A percentile compares a stretch with the other conserved stretches of the same genome.
phyloP scores from a whole-genome alignment of 1,284 basidiomycete genomes.

The Naganishia liquefaciens region DNA sequence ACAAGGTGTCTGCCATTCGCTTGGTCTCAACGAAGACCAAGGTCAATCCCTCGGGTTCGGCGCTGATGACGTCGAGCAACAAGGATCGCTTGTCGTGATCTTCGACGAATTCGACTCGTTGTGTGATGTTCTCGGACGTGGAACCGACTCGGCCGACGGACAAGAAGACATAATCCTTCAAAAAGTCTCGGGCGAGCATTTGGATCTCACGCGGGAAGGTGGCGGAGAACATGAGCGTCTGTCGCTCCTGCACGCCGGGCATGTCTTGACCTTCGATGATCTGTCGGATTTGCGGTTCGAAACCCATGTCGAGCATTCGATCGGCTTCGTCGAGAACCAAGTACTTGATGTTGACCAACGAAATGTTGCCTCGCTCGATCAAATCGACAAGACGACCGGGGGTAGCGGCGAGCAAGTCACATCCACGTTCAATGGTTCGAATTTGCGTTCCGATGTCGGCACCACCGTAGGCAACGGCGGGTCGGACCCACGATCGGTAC shows the following conservation, averaged over 20 bases:
- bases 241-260: slow-evolving; percentile 86
- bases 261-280: slow-evolving; percentile 99
- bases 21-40: slow-evolving; percentile 99
- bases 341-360: slow-evolving; percentile 93
- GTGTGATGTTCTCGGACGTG: slow-evolving; percentile 99
- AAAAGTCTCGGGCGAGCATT: slow-evolving; percentile 91
- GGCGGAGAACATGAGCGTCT: slow-evolving; percentile 99
- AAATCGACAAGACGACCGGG: slow-evolving; percentile 97
- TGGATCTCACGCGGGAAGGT: slow-evolving; percentile 99
- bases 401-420: slow-evolving; percentile 96
- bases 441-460: slow-evolving; percentile 96
- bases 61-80: slow-evolving; percentile 87
- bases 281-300: slow-evolving; percentile 97
- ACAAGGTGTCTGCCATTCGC: slow-evolving; percentile 97
- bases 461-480: slow-evolving; percentile 98
- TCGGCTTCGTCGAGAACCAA: slow-evolving; percentile 99
- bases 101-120: slow-evolving; percentile 98
- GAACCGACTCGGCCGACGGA: slow-evolving; percentile 98
- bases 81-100: slow-evolving; percentile 96
- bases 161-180: slow-evolving; percentile 94
- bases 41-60: slow-evolving; percentile 72
- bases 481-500: slow-evolving; percentile 98
- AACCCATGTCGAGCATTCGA: slow-evolving; percentile 99
- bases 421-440: slow-evolving; percentile 91
- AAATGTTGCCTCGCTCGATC: slow-evolving; percentile 96